Percentiles rank a stretch among this genome's conserved stretches.
phyloP scores from a whole-genome alignment of 139 green algal species.

The Zygnema cylindricum region DNA sequence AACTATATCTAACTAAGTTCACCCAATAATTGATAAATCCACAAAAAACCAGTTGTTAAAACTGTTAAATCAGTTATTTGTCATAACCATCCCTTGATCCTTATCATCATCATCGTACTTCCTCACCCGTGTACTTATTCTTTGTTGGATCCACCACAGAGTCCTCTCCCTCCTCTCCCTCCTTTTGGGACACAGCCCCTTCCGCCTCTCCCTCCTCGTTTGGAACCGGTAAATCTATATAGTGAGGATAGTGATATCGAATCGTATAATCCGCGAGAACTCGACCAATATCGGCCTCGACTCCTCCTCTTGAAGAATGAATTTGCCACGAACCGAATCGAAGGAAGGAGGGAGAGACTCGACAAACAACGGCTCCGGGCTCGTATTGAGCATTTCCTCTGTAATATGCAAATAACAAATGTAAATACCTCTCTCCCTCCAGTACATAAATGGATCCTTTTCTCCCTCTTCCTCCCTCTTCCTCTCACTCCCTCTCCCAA shows the following conservation, averaged over 20 bases:
- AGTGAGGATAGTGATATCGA: constrained; percentile 81
- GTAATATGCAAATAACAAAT: too few species aligned
- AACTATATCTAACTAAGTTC: too few species aligned
- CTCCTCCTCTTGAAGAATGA: constrained; percentile 69
- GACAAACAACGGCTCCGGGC: constrained; percentile 82
- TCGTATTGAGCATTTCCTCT: constrained; percentile 69
- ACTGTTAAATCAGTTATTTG: too few species aligned
- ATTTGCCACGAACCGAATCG: constrained; percentile 94
- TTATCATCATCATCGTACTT: background rate
- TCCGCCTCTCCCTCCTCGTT: constrained; percentile 1
- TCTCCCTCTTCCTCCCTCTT: too few species aligned
- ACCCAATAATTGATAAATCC: too few species aligned
- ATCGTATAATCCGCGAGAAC: constrained; percentile 84
- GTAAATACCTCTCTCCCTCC: too few species aligned
- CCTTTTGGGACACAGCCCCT: constrained; percentile 6
- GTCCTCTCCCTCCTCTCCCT: constrained; percentile 52
- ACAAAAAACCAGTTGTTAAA: too few species aligned
- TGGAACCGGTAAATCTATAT: constrained; percentile 54
- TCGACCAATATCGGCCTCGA: constrained; percentile 65
- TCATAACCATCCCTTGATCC: too few species aligned
- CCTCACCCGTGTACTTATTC: constrained; percentile 65
- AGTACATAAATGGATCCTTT: too few species aligned
- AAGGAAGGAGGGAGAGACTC: constrained; percentile 84
- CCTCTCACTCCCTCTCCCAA: too few species aligned
- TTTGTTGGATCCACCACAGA: constrained; percentile 40